phyloP scores from a whole-genome alignment of 176 grass and related monocot genomes.

The Oryza coarctata region DNA sequence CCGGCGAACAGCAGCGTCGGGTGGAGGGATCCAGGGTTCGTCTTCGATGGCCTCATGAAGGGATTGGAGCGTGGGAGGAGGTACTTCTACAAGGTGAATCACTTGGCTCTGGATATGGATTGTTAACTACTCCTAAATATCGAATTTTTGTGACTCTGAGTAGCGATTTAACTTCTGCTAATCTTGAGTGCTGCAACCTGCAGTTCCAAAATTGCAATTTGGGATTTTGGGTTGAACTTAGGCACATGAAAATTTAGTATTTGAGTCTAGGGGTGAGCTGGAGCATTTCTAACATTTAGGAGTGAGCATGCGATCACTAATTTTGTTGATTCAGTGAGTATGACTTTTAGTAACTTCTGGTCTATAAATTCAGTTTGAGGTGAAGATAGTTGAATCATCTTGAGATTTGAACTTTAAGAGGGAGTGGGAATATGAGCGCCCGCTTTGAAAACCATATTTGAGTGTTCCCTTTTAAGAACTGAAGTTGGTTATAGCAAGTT shows the following conservation, averaged over 20 bases:
- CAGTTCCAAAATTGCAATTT: not conserved
- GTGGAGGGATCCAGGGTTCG: slow-evolving; percentile 97
- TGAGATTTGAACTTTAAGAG: not conserved
- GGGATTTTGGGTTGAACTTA: not conserved
- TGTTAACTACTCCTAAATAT: not conserved
- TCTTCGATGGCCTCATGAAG: slow-evolving; percentile 84
- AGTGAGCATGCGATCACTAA: no score
- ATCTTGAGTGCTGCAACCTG: not conserved
- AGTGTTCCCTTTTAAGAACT: not conserved
- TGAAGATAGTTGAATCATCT: not conserved
- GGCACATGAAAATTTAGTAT: not conserved
- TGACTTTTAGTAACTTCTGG: not conserved
- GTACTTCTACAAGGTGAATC: slow-evolving; percentile 90
- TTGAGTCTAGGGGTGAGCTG: not conserved
- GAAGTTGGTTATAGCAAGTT: not conserved
- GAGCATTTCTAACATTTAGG: not conserved
- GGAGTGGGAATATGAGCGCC: not conserved
- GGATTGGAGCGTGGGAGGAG: slow-evolving; percentile 61
- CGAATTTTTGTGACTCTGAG: not conserved
- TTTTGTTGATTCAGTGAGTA: not conserved
- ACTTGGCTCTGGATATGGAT: not conserved
- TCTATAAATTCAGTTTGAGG: not conserved
- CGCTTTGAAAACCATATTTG: not conserved
- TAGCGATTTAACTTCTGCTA: not conserved
- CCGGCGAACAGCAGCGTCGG: slow-evolving; percentile 67